Conservation (phyloP, 2,329 filamentous ascomycete genomes). For the Aureobasidium sp. region DNA sequence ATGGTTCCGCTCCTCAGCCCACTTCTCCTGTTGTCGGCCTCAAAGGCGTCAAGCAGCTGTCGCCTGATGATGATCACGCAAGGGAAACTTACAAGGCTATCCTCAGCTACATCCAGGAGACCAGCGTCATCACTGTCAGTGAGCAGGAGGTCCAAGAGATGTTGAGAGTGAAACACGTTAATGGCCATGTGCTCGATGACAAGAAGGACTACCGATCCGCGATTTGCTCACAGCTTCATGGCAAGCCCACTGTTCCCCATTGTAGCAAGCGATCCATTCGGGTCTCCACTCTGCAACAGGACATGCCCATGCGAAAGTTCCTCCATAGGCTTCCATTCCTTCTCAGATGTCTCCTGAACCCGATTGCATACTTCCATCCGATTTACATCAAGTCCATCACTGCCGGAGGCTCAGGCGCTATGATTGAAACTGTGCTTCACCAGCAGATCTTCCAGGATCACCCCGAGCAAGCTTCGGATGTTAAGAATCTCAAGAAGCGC, state of each 20-base stretch:
- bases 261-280: constrained; percentile 42
- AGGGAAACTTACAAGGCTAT: constrained; percentile 35
- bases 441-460: constrained; percentile 45
- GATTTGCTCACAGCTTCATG: constrained; percentile 42
- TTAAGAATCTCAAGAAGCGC: constrained; percentile 38
- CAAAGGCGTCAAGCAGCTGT: constrained; percentile 34
- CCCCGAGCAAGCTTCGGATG: constrained; percentile 34
- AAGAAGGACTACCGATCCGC: constrained; percentile 41
- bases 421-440: constrained; percentile 40
- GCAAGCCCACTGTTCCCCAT: constrained; percentile 41
- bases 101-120: constrained; percentile 34
- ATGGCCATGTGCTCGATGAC: constrained; percentile 32
- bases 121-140: constrained; percentile 27
- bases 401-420: constrained; percentile 43
- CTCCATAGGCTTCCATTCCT: constrained; percentile 44
- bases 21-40: constrained; percentile 31
- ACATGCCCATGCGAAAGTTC: constrained; percentile 34
- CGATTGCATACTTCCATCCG: constrained; percentile 46
- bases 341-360: constrained; percentile 40
- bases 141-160: constrained; percentile 13
- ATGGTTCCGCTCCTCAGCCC: constrained; percentile 31
- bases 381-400: constrained; percentile 44
- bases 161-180: constrained; percentile 23
- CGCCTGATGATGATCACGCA: constrained; percentile 38
- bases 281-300: constrained; percentile 41